Conservation (phyloP, 2,329 filamentous ascomycete species). For the Cladophialophora exuberans region DNA sequence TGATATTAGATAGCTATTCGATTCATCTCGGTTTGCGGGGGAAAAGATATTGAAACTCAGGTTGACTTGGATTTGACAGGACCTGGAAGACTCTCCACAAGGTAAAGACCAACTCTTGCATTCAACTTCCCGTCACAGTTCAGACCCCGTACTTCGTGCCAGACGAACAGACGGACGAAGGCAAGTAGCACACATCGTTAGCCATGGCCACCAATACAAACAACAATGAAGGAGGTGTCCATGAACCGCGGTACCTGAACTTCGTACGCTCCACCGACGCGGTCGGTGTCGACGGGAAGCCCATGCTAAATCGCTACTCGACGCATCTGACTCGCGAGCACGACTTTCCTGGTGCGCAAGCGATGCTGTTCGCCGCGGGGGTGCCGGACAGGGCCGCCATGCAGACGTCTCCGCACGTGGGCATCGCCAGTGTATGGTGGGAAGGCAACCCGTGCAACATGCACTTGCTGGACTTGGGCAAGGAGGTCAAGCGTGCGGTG, state of each 20-base stretch:
- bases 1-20: too few species aligned
- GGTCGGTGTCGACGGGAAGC: slow-evolving; percentile 59
- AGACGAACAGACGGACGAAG: too few species aligned
- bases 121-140: too few species aligned
- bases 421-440: slow-evolving; percentile 94
- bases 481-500: slow-evolving; percentile 81
- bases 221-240: slow-evolving; percentile 22
- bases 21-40: too few species aligned
- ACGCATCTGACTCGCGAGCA: slow-evolving; percentile 78
- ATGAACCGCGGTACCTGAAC: slow-evolving; percentile 54
- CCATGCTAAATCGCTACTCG: slow-evolving; percentile 83
- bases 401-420: slow-evolving; percentile 88
- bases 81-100: too few species aligned
- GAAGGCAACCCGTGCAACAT: slow-evolving; percentile 93
- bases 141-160: too few species aligned
- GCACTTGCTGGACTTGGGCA: slow-evolving; percentile 80
- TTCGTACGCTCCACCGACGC: slow-evolving; percentile 60
- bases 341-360: slow-evolving; percentile 92
- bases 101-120: too few species aligned
- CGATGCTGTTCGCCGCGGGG: slow-evolving; percentile 93
- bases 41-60: too few species aligned
- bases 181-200: too few species aligned
- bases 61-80: too few species aligned
- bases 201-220: not conserved
- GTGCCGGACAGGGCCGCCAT: slow-evolving; percentile 81